phyloP scores from a whole-genome alignment of 495 filamentous ascomycete species.

The Penicillium samsonianum region DNA sequence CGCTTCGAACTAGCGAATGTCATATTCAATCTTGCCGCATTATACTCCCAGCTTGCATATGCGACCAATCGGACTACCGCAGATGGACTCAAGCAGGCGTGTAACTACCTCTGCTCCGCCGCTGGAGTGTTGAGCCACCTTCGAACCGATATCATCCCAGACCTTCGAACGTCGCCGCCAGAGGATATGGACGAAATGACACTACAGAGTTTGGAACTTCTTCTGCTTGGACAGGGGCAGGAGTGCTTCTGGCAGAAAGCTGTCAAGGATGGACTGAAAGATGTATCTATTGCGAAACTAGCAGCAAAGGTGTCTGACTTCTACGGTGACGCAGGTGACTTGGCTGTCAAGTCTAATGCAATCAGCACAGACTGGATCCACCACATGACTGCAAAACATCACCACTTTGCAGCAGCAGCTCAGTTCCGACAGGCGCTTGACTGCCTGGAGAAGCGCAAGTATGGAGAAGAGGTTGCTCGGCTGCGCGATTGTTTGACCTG shows the following conservation, averaged over 20 bases:
- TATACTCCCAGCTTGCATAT: constrained; percentile 91
- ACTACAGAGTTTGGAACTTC: constrained; percentile 76
- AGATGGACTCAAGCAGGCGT: constrained; percentile 85
- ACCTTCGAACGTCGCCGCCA: constrained; percentile 80
- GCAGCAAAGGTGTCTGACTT: constrained; percentile 92
- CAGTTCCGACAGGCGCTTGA: constrained; percentile 94
- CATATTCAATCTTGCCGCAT: constrained; percentile 86
- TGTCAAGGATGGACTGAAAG: constrained; percentile 90
- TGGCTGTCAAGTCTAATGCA: constrained; percentile 80
- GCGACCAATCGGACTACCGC: constrained; percentile 74
- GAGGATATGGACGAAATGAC: constrained; percentile 96
- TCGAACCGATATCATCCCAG: constrained; percentile 75
- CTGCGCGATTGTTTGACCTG: constrained; percentile 78
- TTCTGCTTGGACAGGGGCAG: constrained; percentile 88
- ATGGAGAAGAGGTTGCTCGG: constrained; percentile 93
- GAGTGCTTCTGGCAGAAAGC: constrained; percentile 99
- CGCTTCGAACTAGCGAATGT: constrained; percentile 94
- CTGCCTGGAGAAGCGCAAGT: constrained; percentile 89
- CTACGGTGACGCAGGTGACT: constrained; percentile 81
- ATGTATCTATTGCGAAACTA: constrained; percentile 85
- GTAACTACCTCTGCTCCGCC: constrained; percentile 86
- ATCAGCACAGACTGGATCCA: constrained; percentile 97
- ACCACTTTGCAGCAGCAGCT: constrained; percentile 95
- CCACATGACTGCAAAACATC: constrained; percentile 95
- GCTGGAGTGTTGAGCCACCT: constrained; percentile 84